A percentile compares a stretch with the other conserved stretches of the same genome.
These are phyloP conservation scores for Diaporthe helianthi DNA, from an alignment of 2,329 filamentous ascomycete species.

Conservation along the genomic window DNA sequence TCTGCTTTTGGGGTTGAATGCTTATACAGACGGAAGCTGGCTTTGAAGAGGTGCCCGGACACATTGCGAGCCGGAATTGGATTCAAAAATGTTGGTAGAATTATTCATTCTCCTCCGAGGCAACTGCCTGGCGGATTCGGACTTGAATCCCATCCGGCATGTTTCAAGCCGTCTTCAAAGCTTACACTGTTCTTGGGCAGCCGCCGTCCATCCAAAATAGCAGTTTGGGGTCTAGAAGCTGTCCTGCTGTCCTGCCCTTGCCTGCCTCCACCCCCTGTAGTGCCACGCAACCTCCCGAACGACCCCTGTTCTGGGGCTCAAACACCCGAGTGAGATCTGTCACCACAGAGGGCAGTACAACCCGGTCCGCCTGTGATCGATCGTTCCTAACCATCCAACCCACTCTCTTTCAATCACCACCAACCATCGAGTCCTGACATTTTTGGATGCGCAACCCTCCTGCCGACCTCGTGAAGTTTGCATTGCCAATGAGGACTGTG, in stretches of 20 bases:
- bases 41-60: neutral
- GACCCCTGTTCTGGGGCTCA: constrained; percentile 5
- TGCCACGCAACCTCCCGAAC: constrained; percentile 8
- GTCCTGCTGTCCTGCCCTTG: neutral
- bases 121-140: neutral
- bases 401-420: neutral
- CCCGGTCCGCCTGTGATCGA: constrained; percentile 6
- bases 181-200: neutral
- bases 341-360: constrained; percentile 15
- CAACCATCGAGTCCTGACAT: neutral
- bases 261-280: neutral
- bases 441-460: neutral
- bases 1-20: constrained; percentile 21
- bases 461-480: neutral
- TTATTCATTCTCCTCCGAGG: neutral
- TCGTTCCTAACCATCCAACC: neutral
- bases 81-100: neutral
- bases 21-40: constrained; percentile 2
- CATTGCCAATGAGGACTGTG: neutral
- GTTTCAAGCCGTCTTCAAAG: constrained; percentile 11
- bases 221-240: constrained; percentile 15
- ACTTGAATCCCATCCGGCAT: constrained; percentile 3
- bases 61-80: neutral
- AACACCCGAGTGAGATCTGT: constrained; percentile 28
- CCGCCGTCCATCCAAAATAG: constrained; percentile 20